Evolutionary conservation across 1,284 basidiomycete genomes (phyloP).

Genomic region (Cutaneotrichosporon arboriforme): DNA sequence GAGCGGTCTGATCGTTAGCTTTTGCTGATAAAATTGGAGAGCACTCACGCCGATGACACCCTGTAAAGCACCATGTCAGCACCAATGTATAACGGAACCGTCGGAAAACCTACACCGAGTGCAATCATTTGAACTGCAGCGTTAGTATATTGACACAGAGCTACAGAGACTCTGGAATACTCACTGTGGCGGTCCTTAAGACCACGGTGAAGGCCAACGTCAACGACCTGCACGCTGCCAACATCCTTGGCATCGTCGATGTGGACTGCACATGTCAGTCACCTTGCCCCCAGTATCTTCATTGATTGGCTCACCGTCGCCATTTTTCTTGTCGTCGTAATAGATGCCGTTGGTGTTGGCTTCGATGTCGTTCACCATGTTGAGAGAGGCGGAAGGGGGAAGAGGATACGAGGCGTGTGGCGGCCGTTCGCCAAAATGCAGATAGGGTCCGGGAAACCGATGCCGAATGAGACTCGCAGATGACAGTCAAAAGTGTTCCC

Average conservation of each 20-base stretch:
- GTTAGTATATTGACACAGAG: background rate
- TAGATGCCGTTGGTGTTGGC: background rate
- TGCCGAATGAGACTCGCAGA: background rate
- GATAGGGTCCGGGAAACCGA: too few relatives aligned
- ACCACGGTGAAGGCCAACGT: constrained; percentile 13
- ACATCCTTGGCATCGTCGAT: background rate
- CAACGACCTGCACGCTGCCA: background rate
- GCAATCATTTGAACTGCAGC: constrained; percentile 20
- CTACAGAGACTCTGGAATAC: background rate
- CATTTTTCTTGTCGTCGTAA: background rate
- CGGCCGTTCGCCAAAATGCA: too few relatives aligned
- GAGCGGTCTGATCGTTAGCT: constrained; percentile 10
- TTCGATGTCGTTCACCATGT: background rate
- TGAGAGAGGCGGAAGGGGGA: background rate
- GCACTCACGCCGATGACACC: constrained; percentile 15
- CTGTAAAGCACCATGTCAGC: constrained; percentile 6
- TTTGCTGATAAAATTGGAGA: background rate
- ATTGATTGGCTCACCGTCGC: background rate
- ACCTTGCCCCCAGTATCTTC: too few relatives aligned
- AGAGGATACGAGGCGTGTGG: too few relatives aligned
- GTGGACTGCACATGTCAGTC: background rate
- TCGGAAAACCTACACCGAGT: constrained; percentile 11
- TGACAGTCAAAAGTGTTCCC: background rate
- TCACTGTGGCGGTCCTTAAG: constrained; percentile 21
- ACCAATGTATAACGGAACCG: background rate